Base-by-base conservation (phyloP, 1,284 basidiomycete species). In the Grifola frondosa region DNA sequence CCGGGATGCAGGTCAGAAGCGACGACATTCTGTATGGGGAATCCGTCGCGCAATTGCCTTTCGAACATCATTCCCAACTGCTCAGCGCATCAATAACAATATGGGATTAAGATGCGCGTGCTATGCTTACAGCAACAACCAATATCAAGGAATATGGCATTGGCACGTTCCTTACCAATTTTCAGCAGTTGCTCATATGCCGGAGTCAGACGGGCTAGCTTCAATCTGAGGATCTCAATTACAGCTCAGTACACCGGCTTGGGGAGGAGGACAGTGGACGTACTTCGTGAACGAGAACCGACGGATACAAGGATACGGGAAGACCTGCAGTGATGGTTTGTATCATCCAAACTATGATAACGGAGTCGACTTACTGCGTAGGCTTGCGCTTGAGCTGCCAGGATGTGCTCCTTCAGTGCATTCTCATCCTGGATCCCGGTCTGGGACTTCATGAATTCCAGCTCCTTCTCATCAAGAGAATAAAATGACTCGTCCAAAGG, bases 91-190 rank as follows among this genome's bases (percentile, higher is more conserved):
- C 6, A 41, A 16, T 3, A 16, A 5, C 15, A 37, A n/a, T 22
- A 17, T 37, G 12, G 16, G 20, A 19, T 20, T 7, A 11, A 13
- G 26, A 21, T 13, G 21, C n/a, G n/a, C 9, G 13, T 21, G 16
- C 12, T 6, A 13, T 32, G 60, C 73, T 54, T 44, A 78, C 77
- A 74, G 52, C 73, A 77, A 46, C 75, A 77, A 1, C 64, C 68
- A 16, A 69, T 53, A 34, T 72, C 68, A 2, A 80, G 59, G 7
- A 78, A 58, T 23, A 81, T 67, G 4, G 75, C 71, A 30, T 64
- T 61, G 13, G 62, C 46, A n/a, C 65, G 67, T 6, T 66, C 60
- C 17, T 59, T 56, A 1, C 63, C 60, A 1, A 78, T 59, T 31
- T 66, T 53, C 2, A 78, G 55, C 5, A 69, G 66, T 12, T 65